These are phyloP conservation scores for Pythium phragmitis DNA, from an alignment of 352 stramenopile genomes.

Conservation along the genomic window DNA sequence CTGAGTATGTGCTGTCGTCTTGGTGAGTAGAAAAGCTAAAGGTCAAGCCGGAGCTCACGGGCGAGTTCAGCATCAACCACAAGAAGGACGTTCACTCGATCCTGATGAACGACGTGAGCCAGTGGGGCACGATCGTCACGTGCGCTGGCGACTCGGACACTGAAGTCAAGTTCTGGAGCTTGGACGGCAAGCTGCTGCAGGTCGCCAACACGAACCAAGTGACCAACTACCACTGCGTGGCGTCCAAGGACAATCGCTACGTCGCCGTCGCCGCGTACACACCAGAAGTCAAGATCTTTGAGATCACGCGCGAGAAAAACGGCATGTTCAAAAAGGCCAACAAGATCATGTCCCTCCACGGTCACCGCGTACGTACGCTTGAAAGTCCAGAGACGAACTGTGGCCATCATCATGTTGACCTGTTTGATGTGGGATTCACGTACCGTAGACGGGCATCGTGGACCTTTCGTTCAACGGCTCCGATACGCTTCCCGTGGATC, in stretches of 20 bases:
- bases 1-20: neutral
- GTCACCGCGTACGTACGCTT: slow-evolving; percentile 51
- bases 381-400: neutral
- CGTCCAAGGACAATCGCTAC: slow-evolving; percentile 81
- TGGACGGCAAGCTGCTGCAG: slow-evolving; percentile 63
- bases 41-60: slow-evolving; percentile 64
- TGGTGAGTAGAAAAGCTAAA: slow-evolving; percentile 68
- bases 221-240: slow-evolving; percentile 75
- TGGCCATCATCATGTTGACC: neutral
- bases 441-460: slow-evolving; percentile 58
- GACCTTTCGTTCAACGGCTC: slow-evolving; percentile 79
- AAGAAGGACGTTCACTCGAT: slow-evolving; percentile 80
- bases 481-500: slow-evolving; percentile 64
- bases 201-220: slow-evolving; percentile 82
- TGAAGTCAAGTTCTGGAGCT: slow-evolving; percentile 83
- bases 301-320: slow-evolving; percentile 74
- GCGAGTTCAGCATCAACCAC: slow-evolving; percentile 59
- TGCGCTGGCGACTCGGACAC: slow-evolving; percentile 68
- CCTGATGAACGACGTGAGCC: slow-evolving; percentile 79
- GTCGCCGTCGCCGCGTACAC: slow-evolving; percentile 80
- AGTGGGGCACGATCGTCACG: slow-evolving; percentile 80
- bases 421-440: too few species aligned
- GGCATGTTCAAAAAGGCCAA: slow-evolving; percentile 78
- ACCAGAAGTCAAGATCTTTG: slow-evolving; percentile 82
- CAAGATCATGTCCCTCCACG: slow-evolving; percentile 84